Evolutionary conservation across 176 grass and related monocot species (phyloP), one percentile per base, ranked within the genome.

Genomic region (Hordeum marinum): DNA sequence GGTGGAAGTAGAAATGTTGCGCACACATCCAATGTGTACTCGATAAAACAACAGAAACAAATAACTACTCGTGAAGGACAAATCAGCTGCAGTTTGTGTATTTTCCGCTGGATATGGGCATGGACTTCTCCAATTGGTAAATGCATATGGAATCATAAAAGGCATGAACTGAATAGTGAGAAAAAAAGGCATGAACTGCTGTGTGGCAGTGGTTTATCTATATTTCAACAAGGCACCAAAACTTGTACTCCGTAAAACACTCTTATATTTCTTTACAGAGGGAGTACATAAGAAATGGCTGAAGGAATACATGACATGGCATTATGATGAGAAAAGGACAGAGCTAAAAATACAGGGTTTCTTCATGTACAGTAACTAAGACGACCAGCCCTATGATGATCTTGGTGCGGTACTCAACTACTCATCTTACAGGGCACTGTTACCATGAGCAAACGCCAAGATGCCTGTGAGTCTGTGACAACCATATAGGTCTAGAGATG

Each of bases 381-480:
- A 17, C 9, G 23, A 74, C 75, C 18, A 80, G 81, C 18, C 41
- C 31, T 15, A 35, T 41, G 31, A 68, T 63, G 54, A 77, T 27
- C 69, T 54, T 4, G 26, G 61, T 71, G 15, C 64, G 65, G 14
- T 43, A 67, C 41, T 64, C 66, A 55, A 20, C 18, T 8, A 65
- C 42, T 63, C 73, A 45, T 59, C 55, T 72, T 82, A 35, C 31
- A 65, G 63, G 27, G 71, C 10, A 9, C 64, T 32, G 25, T 35
- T 72, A 43, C 10, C 73, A 86, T 82, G 84, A 71, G 72, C 70
- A 48, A 72, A 76, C 24, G 63, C 34, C 63, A 85, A 62, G 61
- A 75, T 21, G 39, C n/a, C 48, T 76, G 37, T 76, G 37, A 85
- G 46, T 11, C 14, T 72, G 63, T 41, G 31, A 54, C 12, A 25